These are phyloP conservation scores for Pythium dissotocum DNA, from an alignment of 352 stramenopile genomes.

Conservation along the genomic window DNA sequence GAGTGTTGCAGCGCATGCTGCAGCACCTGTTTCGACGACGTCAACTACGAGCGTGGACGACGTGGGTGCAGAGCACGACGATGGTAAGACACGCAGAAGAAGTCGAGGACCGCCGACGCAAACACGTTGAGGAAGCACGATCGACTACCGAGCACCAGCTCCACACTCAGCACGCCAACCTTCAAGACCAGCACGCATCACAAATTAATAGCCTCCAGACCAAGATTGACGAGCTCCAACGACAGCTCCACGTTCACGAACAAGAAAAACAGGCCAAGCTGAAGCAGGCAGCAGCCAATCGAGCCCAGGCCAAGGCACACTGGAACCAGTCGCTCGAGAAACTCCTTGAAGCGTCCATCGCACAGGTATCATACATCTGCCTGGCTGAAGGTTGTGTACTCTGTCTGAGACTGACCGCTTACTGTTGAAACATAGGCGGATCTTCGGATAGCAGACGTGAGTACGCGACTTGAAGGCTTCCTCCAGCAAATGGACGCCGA, in stretches of 20 bases:
- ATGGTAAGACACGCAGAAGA: slow-evolving; percentile 1
- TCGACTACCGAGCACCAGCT: not conserved
- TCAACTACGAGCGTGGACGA: slow-evolving; percentile 18
- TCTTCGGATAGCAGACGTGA: slow-evolving; percentile 39
- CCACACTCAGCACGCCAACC: not conserved
- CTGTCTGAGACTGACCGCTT: not conserved
- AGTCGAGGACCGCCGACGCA: not conserved
- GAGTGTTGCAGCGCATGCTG: slow-evolving; percentile 11
- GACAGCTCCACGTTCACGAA: not conserved
- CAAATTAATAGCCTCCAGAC: slow-evolving; percentile 8
- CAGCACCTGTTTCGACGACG: not conserved
- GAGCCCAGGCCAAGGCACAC: not conserved
- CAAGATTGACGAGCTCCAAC: slow-evolving; percentile 13
- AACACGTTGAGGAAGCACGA: not conserved
- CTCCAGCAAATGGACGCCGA: slow-evolving; percentile 47
- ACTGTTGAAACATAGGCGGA: slow-evolving; percentile 43
- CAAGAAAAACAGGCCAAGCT: not conserved
- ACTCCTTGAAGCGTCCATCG: slow-evolving; percentile 13
- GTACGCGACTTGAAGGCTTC: slow-evolving; percentile 46
- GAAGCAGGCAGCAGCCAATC: not conserved
- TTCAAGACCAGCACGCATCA: slow-evolving; percentile 5
- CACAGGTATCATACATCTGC: slow-evolving; percentile 5
- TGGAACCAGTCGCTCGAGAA: slow-evolving; percentile 6
- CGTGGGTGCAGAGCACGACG: slow-evolving; percentile 8
- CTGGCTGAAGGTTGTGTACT: not conserved